Percentiles rank a stretch among this genome's conserved stretches.
These are phyloP conservation scores for Mycena rosella DNA, from an alignment of 768 basidiomycete genomes.

Conservation along the genomic window DNA sequence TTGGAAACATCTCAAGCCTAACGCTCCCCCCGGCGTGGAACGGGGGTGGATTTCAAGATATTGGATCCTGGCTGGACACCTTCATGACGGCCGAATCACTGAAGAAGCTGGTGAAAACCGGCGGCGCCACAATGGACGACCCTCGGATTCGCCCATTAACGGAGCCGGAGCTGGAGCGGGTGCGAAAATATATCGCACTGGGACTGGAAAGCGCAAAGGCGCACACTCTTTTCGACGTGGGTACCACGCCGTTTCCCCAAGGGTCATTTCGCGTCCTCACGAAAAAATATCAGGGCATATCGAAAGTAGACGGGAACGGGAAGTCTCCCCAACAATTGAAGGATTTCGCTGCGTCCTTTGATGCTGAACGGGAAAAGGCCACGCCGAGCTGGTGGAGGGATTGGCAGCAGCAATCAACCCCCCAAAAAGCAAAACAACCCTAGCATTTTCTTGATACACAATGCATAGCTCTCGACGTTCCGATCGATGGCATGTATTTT, in stretches of 20 bases:
- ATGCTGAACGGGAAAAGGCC: slow-evolving; percentile 35
- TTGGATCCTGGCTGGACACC: slow-evolving; percentile 3
- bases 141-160: slow-evolving; percentile 52
- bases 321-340: slow-evolving; percentile 31
- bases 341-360: not conserved
- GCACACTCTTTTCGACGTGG: slow-evolving; percentile 15
- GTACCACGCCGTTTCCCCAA: not conserved
- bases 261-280: not conserved
- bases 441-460: not conserved
- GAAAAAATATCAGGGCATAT: not conserved
- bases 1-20: slow-evolving; percentile 15
- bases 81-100: slow-evolving; percentile 36
- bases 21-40: slow-evolving; percentile 14
- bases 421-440: not conserved
- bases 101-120: slow-evolving; percentile 30
- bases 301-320: slow-evolving; percentile 23
- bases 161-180: slow-evolving; percentile 41
- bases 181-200: slow-evolving; percentile 42
- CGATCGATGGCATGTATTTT: not conserved
- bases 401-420: slow-evolving; percentile 37
- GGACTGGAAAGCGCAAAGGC: slow-evolving; percentile 15
- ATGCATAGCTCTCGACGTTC: not conserved
- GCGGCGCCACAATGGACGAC: slow-evolving; percentile 47
- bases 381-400: slow-evolving; percentile 48
- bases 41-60: no score